A percentile compares a stretch with the other conserved stretches of the same genome.
Conservation (phyloP, 2,329 filamentous ascomycete genomes). For the Fusarium beomiforme region DNA sequence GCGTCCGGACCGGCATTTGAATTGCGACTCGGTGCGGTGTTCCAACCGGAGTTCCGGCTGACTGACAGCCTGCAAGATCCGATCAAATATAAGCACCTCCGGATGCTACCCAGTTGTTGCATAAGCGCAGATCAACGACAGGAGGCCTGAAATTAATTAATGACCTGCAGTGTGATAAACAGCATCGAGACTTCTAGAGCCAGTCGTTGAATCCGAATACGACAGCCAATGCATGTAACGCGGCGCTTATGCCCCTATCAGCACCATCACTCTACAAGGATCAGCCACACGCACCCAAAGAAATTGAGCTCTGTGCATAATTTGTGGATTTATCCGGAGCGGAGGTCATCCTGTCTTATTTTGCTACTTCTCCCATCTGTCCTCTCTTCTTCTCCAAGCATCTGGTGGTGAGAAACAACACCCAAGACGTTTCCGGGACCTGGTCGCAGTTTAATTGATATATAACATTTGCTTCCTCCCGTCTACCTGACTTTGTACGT, state of each 20-base stretch:
- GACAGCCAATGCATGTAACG: conserved; percentile 27
- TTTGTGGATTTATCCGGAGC: conserved; percentile 45
- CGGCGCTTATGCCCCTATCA: neutral
- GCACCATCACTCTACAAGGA: conserved; percentile 36
- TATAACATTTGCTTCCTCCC: conserved; percentile 34
- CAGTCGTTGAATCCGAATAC: conserved; percentile 19
- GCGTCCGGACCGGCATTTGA: conserved; percentile 7
- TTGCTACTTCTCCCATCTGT: conserved; percentile 33
- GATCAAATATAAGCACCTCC: neutral
- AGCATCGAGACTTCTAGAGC: neutral
- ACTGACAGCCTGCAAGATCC: neutral
- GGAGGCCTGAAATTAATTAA: neutral
- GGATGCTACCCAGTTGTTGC: conserved; percentile 6
- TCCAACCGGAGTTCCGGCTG: neutral
- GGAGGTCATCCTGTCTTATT: conserved; percentile 35
- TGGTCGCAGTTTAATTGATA: conserved; percentile 39
- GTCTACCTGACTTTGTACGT: conserved; percentile 16
- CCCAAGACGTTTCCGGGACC: conserved; percentile 34
- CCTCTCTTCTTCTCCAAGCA: conserved; percentile 29
- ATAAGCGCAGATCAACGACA: neutral
- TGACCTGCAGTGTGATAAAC: neutral
- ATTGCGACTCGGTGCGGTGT: neutral
- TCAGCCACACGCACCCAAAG: conserved; percentile 30
- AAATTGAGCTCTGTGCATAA: conserved; percentile 44
- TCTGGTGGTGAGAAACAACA: conserved; percentile 29